phyloP scores from a whole-genome alignment of 805 yeast genomes.

The Wickerhamomyces sydowiorum region DNA sequence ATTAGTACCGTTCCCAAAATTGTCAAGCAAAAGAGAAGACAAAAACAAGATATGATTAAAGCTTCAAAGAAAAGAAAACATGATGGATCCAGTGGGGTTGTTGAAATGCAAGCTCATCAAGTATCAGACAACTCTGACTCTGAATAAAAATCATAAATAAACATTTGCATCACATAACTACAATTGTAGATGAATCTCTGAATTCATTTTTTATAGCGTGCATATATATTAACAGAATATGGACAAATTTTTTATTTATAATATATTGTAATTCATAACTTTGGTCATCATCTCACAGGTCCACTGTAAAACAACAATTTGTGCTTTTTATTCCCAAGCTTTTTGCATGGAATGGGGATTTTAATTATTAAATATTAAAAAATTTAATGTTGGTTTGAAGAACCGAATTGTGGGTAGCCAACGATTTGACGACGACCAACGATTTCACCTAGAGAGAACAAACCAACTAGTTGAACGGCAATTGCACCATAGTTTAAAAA shows the following conservation, averaged over 20 bases:
- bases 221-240: neutral
- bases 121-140: neutral
- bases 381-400: conserved; percentile 31
- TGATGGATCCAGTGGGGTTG: conserved; percentile 3
- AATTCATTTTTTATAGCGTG: neutral
- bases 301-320: no score
- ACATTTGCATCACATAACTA: neutral
- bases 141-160: no score
- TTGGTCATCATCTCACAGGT: neutral
- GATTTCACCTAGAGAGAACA: conserved; percentile 92
- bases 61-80: conserved; percentile 60
- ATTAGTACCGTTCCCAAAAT: conserved; percentile 82
- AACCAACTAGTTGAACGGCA: conserved; percentile 80
- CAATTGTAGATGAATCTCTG: neutral
- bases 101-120: neutral
- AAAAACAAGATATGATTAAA: conserved; percentile 63
- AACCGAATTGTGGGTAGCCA: conserved; percentile 70
- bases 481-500: conserved; percentile 65
- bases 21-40: conserved; percentile 57
- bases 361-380: conserved; percentile 10
- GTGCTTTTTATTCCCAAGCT: neutral
- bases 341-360: neutral
- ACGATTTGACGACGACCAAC: conserved; percentile 92
- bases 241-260: neutral
- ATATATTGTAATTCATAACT: neutral